Evolutionary conservation across 73 alveolate species (phyloP).

Genomic region (Paraurostyla sp.): DNA sequence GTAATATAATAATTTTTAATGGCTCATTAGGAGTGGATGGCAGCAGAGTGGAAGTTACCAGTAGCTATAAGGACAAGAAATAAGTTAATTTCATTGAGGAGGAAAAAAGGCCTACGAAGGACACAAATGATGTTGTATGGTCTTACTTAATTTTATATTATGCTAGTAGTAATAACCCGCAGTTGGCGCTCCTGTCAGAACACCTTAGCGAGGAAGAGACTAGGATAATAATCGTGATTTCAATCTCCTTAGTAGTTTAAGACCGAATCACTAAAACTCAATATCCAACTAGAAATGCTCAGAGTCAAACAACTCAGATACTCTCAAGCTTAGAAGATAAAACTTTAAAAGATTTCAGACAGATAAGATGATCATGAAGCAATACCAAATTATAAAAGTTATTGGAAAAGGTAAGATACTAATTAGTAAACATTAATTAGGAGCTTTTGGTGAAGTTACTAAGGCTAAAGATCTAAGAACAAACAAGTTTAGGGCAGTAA

Average conservation of each 20-base stretch:
- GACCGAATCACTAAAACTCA: background rate
- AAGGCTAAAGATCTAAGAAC: constrained; percentile 58
- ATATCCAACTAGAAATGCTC: background rate
- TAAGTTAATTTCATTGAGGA: background rate
- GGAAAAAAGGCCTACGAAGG: background rate
- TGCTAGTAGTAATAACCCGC: constrained; percentile 24
- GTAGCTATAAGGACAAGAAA: no score
- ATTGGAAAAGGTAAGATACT: constrained; percentile 68
- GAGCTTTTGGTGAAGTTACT: constrained; percentile 66
- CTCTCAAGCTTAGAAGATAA: no score
- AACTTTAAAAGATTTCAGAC: constrained; percentile 30
- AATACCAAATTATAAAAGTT: constrained; percentile 43
- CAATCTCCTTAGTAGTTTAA: background rate
- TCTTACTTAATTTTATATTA: background rate
- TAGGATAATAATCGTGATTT: background rate
- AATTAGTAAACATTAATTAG: background rate
- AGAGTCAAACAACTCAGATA: no score
- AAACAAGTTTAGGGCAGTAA: constrained; percentile 62
- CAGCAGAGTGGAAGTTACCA: no score
- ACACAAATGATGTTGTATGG: background rate
- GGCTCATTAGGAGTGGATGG: no score
- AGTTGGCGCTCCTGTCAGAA: constrained; percentile 11
- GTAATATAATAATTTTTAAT: no score
- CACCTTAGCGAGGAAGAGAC: background rate
- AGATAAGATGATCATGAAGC: constrained; percentile 21